Evolutionary conservation across 306 rosid species (phyloP).

Genomic region (Glycine soja): DNA sequence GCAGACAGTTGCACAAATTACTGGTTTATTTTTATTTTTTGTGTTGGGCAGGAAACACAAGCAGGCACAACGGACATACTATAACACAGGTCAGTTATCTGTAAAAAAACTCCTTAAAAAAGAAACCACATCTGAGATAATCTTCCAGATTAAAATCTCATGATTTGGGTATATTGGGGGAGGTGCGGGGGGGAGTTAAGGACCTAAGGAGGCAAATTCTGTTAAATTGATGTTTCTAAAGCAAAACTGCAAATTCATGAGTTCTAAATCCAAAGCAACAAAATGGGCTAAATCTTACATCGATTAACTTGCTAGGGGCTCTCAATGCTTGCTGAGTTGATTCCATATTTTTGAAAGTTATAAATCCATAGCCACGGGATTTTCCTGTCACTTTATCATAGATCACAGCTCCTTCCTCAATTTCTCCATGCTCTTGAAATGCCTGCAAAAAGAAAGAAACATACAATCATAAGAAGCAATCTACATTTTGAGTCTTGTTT

Average conservation of each 20-base stretch:
- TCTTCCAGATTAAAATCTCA: constrained; percentile 7
- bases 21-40: background rate
- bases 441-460: constrained; percentile 57
- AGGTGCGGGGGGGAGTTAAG: background rate
- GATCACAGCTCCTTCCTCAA: constrained; percentile 87
- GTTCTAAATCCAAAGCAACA: constrained; percentile 20
- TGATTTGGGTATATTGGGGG: background rate
- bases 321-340: constrained; percentile 74
- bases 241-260: constrained; percentile 3
- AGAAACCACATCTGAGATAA: background rate
- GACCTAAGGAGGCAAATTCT: constrained; percentile 35
- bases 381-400: constrained; percentile 68
- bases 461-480: constrained; percentile 15
- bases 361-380: constrained; percentile 88
- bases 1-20: constrained; percentile 19
- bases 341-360: constrained; percentile 75
- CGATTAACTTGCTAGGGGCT: constrained; percentile 84
- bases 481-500: constrained; percentile 22
- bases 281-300: constrained; percentile 57
- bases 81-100: constrained; percentile 17
- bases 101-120: background rate
- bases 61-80: constrained; percentile 16
- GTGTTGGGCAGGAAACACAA: background rate
- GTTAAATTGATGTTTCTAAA: constrained; percentile 21
- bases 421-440: constrained; percentile 77